Evolutionary conservation across 306 rosid genomes (phyloP), one percentile per base, ranked within the genome.

Genomic region (Casuarina equisetifolia): DNA sequence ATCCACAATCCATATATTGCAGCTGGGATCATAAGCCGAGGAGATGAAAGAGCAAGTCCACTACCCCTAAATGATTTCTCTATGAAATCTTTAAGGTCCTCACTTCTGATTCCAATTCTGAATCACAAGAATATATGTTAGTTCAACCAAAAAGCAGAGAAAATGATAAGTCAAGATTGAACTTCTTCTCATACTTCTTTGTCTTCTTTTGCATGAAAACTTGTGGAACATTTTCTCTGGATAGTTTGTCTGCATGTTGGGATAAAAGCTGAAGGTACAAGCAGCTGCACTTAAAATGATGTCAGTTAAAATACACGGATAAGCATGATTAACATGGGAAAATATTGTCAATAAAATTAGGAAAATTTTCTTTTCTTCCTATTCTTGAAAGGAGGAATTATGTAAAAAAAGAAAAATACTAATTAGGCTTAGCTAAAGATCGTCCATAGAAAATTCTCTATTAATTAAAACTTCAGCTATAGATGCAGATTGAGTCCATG

Each of bases 31-130:
- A 90, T 91, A 67, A 94, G 98, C 87, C 98, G 87, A 25, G 98
- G 97, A 55, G 98, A 94, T 36, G 98, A 94, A 64, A 94, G 90
- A 46, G 97, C 89, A 63, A 94, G 85, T 54, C 95, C 72, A 73
- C 87, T 78, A 46, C 98, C 98, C 87, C 76, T 90, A 46, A 94
- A 82, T 43, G 88, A 39, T 66, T 81, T 88, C 97, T 94, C 97
- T 35, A 94, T 75, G 5, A 40, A 84, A 82, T 90, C 91, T 80
- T 82, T 36, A n/a, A 94, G 82, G 84, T 94, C 98, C 81, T 90
- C 93, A 62, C 93, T 92, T 84, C 97, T 88, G 83, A 94, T 90
- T 69, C 98, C 98, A 81, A 92, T 90, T 86, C 98, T 94, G 95
- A 68, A 79, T 73, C 43, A 48, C 9, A 48, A 9, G 74, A 51